Evolutionary conservation across 306 rosid species (phyloP), one percentile per base, ranked within the genome.

Genomic region (Rubus parviflorus): DNA sequence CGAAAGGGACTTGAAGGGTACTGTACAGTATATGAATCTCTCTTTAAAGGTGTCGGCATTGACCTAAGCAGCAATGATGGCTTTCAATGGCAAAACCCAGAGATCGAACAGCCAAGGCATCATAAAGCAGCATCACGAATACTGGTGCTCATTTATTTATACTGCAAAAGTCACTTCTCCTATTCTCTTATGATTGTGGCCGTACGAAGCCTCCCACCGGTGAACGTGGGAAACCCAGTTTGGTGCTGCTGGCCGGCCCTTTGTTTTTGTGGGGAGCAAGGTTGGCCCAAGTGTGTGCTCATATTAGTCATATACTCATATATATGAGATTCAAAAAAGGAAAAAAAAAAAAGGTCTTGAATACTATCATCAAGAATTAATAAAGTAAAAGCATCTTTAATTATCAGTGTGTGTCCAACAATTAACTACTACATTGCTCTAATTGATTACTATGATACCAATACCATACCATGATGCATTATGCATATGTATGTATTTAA

Each of bases 181-280:
- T 35, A 17, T 35, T 13, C 68, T 22, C 38, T 57, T 57, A 7
- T 58, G 64, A 22, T 11, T 37, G 37, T 23, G 38, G 7, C 38
- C 40, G 64, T 23, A n/a, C 64, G 7, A 58, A 23, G 35, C 2
- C 35, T 30, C 35, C 2, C 35, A 20, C 8, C 7, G 7, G 19
- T 35, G 37, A 61, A 63, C 61, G 83, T 70, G 83, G 77, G 80
- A 65, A 78, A 78, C 82, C 82, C 72, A 19, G 15, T 58, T 22
- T 42, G 25, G 68, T 38, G 85, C 60, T 35, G 58, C 20, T 35
- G 47, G 37, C 79, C 48, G 47, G 37, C 79, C 48, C 58, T 46
- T 61, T 43, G 72, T 19, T 15, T 20, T 5, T 30, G 70, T 11
- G 60, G 48, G 70, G 35, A 57, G 77, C 77, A 73, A 8, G 23